A percentile compares a stretch with the other conserved stretches of the same genome.
phyloP scores from a whole-genome alignment of 78 protist genomes.

The Mastigamoeba balamuthi region DNA sequence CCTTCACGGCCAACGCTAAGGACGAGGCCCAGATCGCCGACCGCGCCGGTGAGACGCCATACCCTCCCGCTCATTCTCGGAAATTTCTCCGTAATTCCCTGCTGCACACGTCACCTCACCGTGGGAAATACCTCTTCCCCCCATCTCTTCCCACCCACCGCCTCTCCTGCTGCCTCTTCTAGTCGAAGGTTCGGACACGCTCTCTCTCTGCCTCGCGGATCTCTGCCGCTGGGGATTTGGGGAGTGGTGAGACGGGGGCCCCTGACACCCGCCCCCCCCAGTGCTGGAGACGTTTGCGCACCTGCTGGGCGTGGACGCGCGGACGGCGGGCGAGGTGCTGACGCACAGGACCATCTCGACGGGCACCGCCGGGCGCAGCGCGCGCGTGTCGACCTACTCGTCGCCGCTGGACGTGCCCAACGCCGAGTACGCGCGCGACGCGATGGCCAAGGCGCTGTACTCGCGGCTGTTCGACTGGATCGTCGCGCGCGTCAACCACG shows the following conservation, averaged over 20 bases:
- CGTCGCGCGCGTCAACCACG: slow-evolving; percentile 59
- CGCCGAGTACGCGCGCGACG: slow-evolving; percentile 77
- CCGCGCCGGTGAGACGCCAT: slow-evolving; percentile 10
- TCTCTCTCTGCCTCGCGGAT: too few species aligned
- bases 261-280: too few species aligned
- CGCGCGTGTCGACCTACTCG: slow-evolving; percentile 47
- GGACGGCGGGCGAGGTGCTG: slow-evolving; percentile 27
- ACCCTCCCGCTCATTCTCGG: too few species aligned
- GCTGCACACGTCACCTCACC: too few species aligned
- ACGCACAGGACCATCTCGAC: slow-evolving; percentile 43
- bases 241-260: too few species aligned
- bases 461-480: slow-evolving; percentile 76
- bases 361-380: slow-evolving; percentile 51
- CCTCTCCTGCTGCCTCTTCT: too few species aligned
- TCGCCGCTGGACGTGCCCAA: too few species aligned
- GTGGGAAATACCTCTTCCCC: too few species aligned
- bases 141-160: too few species aligned
- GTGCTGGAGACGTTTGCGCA: slow-evolving; percentile 39
- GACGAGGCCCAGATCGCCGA: slow-evolving; percentile 41
- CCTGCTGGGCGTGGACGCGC: slow-evolving; percentile 38
- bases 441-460: slow-evolving; percentile 88
- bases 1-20: slow-evolving; percentile 37
- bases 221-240: too few species aligned
- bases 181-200: too few species aligned
- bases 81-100: too few species aligned